Conservation (phyloP, 345 rosid genomes). For the Balakata baccata region DNA sequence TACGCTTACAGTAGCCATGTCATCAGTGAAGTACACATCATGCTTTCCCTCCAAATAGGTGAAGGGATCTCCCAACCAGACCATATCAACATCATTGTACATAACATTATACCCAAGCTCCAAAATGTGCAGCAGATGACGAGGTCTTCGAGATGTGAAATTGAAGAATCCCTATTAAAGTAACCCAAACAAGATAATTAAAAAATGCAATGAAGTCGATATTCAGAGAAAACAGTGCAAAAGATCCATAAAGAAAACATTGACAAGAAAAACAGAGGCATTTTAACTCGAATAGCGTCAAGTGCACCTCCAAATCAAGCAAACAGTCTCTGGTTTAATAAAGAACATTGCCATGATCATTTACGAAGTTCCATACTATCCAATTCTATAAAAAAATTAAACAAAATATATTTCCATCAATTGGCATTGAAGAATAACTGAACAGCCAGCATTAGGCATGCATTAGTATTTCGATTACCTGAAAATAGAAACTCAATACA, state of each 20-base stretch:
- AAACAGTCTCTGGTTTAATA: not conserved
- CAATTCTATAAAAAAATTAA: not conserved
- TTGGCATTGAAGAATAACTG: not conserved
- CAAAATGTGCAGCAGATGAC: constrained; percentile 71
- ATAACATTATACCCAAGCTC: constrained; percentile 95
- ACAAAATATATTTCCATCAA: not conserved
- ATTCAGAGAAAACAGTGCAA: not conserved
- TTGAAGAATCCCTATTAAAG: constrained; percentile 80
- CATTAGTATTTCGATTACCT: not conserved
- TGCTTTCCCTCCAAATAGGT: constrained; percentile 68
- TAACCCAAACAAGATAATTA: constrained; percentile 11
- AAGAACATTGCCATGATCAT: not conserved
- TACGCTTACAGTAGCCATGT: constrained; percentile 66
- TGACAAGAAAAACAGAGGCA: not conserved
- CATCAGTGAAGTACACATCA: constrained; percentile 95
- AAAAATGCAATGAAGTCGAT: too few relatives aligned
- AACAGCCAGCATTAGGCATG: not conserved
- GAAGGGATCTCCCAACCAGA: constrained; percentile 91
- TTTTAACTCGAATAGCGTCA: not conserved
- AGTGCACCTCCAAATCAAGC: not conserved
- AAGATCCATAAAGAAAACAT: not conserved
- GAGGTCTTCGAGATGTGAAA: constrained; percentile 83
- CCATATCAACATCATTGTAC: constrained; percentile 99
- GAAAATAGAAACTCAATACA: not conserved
- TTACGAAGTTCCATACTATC: not conserved